phyloP scores from a whole-genome alignment of 1,284 basidiomycete genomes.

The Cryptococcus sp. region DNA sequence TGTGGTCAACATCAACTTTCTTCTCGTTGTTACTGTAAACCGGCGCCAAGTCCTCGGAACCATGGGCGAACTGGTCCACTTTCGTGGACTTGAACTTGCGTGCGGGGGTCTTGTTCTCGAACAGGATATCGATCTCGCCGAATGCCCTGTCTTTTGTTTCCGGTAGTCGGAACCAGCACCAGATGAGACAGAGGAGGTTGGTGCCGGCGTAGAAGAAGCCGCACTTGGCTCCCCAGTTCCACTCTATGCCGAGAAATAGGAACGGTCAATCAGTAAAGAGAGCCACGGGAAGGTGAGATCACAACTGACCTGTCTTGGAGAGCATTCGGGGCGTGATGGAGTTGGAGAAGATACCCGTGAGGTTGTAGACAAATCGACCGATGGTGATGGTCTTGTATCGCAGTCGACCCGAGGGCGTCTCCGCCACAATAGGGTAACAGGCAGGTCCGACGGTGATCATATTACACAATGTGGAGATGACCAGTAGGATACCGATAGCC shows the following conservation, averaged over 20 bases:
- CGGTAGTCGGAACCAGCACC: conserved; percentile 44
- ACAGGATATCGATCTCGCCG: conserved; percentile 32
- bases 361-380: conserved; percentile 30
- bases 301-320: not conserved
- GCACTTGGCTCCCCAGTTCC: conserved; percentile 37
- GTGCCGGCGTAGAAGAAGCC: conserved; percentile 52
- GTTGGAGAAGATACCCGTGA: conserved; percentile 29
- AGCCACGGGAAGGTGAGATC: not conserved
- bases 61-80: conserved; percentile 11
- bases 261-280: conserved; percentile 1
- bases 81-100: conserved; percentile 32
- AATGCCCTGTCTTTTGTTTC: conserved; percentile 46
- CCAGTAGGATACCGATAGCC: conserved; percentile 29
- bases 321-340: conserved; percentile 14
- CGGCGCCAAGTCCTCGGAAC: not conserved
- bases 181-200: conserved; percentile 13
- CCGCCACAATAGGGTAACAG: conserved; percentile 54
- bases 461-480: conserved; percentile 30
- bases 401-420: conserved; percentile 53
- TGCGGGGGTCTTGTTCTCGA: conserved; percentile 26
- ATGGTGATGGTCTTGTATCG: conserved; percentile 57
- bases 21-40: conserved; percentile 2
- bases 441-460: conserved; percentile 40
- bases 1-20: conserved; percentile 2
- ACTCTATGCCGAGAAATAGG: not conserved